Evolutionary conservation across 768 basidiomycete genomes (phyloP), one percentile per base, ranked within the genome.

Genomic region (Hypholoma sublateritium): DNA sequence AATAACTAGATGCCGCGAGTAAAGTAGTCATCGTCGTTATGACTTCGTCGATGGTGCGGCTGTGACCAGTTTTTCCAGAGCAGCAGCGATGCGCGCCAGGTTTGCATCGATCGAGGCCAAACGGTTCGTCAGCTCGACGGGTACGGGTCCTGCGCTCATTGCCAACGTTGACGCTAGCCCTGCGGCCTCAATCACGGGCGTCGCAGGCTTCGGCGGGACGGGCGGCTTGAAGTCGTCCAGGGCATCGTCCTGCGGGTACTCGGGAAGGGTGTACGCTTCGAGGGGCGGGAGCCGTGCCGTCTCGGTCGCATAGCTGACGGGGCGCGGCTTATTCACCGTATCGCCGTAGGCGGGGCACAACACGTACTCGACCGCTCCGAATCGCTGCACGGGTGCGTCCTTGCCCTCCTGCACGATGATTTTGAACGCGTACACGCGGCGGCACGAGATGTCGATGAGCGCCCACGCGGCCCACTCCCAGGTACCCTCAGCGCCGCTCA

Each of bases 391-490:
- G 0, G 57, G 43, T 2, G 65, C 67, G 17, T 55, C 62, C 14
- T 65, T 63, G 6, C 70, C 69, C 60, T 74, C 68, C 16, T 66
- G 63, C 25, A 77, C 35, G 34, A 75, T 62, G 32, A 77, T 64
- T 57, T 77, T 77, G 67, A 77, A 70, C 2, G 72, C 76, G 42
- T 77, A 77, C 6, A 77, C 72, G 0, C 72, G 62, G 16, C 70
- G 67, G 57, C 75, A 77, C 16, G 73, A 74, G 24, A 73, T 67
- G 52, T 77, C 75, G 24, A 77, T 66, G 37, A 77, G 61, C 5
- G 74, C 76, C 66, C 66, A 77, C 3, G 70, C 70, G 1, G 63
- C 62, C 76, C 76, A 76, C 48, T 72, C 68, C 72, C 73, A 77
- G 22, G 43, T 17, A 22, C 43, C 22, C 22, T 62, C 66, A 0